A percentile compares a stretch with the other conserved stretches of the same genome.
Conservation (phyloP, 1,284 basidiomycete species). For the Fomitopsis schrenkii region DNA sequence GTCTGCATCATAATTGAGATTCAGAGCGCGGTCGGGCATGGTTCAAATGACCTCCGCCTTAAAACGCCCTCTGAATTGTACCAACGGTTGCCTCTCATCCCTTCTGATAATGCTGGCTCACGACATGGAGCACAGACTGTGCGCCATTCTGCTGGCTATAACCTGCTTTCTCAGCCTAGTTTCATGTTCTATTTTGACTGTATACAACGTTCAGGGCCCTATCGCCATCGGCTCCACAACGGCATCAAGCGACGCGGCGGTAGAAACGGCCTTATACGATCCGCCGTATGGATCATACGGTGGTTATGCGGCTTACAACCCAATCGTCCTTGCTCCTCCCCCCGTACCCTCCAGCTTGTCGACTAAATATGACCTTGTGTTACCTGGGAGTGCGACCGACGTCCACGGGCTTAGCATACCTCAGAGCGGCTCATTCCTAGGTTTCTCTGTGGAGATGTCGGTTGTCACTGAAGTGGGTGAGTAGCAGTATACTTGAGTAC, state of each 20-base stretch:
- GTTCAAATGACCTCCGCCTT: neutral
- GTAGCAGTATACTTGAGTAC: slow-evolving; percentile 24
- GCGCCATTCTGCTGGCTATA: neutral
- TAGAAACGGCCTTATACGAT: neutral
- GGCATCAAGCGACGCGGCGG: neutral
- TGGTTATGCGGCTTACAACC: slow-evolving; percentile 20
- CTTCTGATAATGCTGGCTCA: neutral
- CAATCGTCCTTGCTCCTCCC: slow-evolving; percentile 17
- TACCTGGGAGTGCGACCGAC: slow-evolving; percentile 22
- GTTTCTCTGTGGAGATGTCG: slow-evolving; percentile 73
- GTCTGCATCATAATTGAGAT: neutral
- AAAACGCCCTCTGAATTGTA: neutral
- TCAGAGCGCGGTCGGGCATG: neutral
- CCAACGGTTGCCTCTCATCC: neutral
- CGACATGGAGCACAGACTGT: no score
- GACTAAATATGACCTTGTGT: slow-evolving; percentile 21
- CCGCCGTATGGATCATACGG: slow-evolving; percentile 8
- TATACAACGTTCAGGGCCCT: slow-evolving; percentile 3
- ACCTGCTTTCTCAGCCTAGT: neutral
- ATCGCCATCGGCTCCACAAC: neutral
- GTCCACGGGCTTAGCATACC: slow-evolving; percentile 45
- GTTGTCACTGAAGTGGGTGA: slow-evolving; percentile 60
- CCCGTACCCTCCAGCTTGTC: slow-evolving; percentile 13
- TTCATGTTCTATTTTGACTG: neutral
- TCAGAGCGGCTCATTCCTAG: slow-evolving; percentile 59